Conservation (phyloP, 192 early-diverging fungal species). For the Thamnidium elegans region DNA sequence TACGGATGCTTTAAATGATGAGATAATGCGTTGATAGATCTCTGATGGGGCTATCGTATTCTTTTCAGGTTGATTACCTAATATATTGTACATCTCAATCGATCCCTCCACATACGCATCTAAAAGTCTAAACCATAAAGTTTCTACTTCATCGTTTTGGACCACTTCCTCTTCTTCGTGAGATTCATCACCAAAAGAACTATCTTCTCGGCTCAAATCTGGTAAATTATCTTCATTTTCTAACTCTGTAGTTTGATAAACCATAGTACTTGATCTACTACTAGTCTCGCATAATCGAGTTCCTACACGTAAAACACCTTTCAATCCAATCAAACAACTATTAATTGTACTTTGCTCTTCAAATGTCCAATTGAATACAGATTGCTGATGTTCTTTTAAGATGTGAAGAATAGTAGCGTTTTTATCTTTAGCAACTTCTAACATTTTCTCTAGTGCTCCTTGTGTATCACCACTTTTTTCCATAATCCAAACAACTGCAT, state of each 20-base stretch:
- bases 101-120: conserved; percentile 58
- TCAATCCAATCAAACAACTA: conserved; percentile 47
- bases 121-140: conserved; percentile 54
- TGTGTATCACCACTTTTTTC: conserved; percentile 52
- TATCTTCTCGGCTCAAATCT: neutral
- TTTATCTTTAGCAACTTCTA: conserved; percentile 52
- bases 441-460: conserved; percentile 52
- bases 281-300: conserved; percentile 56
- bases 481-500: conserved; percentile 61
- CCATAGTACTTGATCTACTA: conserved; percentile 28
- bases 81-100: conserved; percentile 36
- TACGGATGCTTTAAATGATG: conserved; percentile 54
- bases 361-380: conserved; percentile 40
- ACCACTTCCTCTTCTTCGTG: conserved; percentile 5
- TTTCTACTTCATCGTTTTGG: conserved; percentile 49
- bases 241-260: conserved; percentile 23
- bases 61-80: neutral
- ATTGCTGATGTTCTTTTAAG: conserved; percentile 10
- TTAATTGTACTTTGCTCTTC: conserved; percentile 47
- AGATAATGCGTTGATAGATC: conserved; percentile 41
- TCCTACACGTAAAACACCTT: conserved; percentile 55
- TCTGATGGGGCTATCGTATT: neutral
- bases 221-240: neutral
- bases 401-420: conserved; percentile 39
- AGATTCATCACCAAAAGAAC: conserved; percentile 4